These are phyloP conservation scores for Aspergillus sp. DNA, from an alignment of 2,329 filamentous ascomycete genomes.

Conservation along the genomic window DNA sequence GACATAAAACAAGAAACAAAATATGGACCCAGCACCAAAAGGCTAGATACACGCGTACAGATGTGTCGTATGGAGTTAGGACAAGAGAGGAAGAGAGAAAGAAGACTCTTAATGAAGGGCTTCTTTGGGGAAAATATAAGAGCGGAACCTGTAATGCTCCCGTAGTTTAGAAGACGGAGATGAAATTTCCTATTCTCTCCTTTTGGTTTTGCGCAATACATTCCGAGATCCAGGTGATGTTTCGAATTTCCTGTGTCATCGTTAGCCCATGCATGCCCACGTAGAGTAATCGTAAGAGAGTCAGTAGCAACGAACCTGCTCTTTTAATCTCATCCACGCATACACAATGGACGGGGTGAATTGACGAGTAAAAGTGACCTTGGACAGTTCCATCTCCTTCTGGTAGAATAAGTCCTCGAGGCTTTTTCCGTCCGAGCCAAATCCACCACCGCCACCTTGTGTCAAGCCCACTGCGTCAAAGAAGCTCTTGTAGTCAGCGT, in stretches of 20 bases:
- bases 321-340: slow-evolving; percentile 92
- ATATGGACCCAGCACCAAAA: neutral
- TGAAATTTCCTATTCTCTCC: slow-evolving; percentile 97
- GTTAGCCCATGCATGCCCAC: slow-evolving; percentile 15
- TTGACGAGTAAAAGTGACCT: slow-evolving; percentile 88
- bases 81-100: slow-evolving; percentile 9
- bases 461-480: slow-evolving; percentile 85
- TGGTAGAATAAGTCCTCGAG: slow-evolving; percentile 98
- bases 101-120: slow-evolving; percentile 1
- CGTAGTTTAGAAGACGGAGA: slow-evolving; percentile 71
- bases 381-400: slow-evolving; percentile 98
- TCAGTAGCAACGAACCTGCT: slow-evolving; percentile 62
- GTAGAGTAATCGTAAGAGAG: neutral
- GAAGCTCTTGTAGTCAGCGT: slow-evolving; percentile 88
- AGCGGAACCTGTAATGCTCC: slow-evolving; percentile 21
- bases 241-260: slow-evolving; percentile 76
- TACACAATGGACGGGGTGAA: slow-evolving; percentile 95
- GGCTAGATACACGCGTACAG: slow-evolving; percentile 3
- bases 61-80: slow-evolving; percentile 3
- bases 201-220: slow-evolving; percentile 99
- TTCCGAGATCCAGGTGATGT: slow-evolving; percentile 99
- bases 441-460: slow-evolving; percentile 67
- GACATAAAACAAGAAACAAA: slow-evolving; percentile 14
- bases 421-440: slow-evolving; percentile 75
- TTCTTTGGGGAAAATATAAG: neutral